Evolutionary conservation across 352 stramenopile genomes (phyloP).

Genomic region (Phytophthora aleatoria): DNA sequence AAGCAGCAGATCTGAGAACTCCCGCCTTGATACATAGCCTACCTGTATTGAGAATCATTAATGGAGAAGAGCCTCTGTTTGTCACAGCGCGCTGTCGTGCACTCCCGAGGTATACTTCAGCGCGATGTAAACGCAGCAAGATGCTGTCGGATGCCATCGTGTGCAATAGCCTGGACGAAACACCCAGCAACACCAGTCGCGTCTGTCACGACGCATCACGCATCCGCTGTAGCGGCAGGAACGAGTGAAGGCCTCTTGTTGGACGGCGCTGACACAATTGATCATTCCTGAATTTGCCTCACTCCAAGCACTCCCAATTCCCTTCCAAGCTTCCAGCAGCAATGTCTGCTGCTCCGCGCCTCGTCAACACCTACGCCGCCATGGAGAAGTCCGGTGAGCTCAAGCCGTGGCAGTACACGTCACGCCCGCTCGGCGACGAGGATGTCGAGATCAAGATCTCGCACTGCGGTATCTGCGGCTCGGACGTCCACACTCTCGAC

Average conservation of each 20-base stretch:
- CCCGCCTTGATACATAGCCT: too few relatives aligned
- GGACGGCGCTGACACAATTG: constrained; percentile 4
- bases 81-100: background rate
- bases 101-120: too few relatives aligned
- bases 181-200: constrained; percentile 3
- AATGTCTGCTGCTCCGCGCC: constrained; percentile 41
- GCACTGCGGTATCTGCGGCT: constrained; percentile 68
- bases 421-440: constrained; percentile 44
- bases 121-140: constrained; percentile 20
- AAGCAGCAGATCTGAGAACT: too few relatives aligned
- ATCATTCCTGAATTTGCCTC: constrained; percentile 30
- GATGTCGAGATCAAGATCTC: constrained; percentile 72
- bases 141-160: constrained; percentile 7
- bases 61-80: constrained; percentile 1
- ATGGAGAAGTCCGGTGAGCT: constrained; percentile 43
- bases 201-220: background rate
- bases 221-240: too few relatives aligned
- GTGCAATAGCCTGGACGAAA: constrained; percentile 28
- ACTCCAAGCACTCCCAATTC: constrained; percentile 11
- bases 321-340: constrained; percentile 2
- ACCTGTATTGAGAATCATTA: background rate
- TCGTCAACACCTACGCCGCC: constrained; percentile 53
- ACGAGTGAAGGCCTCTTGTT: background rate
- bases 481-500: constrained; percentile 57
- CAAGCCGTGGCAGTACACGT: constrained; percentile 54